These are phyloP conservation scores for Plantago major DNA, from an alignment of 257 asterid species.

Conservation along the genomic window DNA sequence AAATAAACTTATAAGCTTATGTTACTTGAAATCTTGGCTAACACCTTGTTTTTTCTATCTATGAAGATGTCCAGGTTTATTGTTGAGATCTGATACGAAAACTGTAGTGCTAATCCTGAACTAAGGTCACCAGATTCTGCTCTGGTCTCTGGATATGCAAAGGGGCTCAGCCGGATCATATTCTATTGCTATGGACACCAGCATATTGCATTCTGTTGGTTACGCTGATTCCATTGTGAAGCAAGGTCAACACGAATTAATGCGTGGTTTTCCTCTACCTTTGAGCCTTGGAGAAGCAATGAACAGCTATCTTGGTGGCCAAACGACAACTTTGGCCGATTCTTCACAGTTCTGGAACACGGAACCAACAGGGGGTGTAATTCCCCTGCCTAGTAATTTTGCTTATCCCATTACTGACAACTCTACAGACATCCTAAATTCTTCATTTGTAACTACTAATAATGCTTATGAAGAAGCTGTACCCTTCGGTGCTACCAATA, in stretches of 20 bases:
- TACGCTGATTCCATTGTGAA: constrained; percentile 22
- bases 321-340: constrained; percentile 7
- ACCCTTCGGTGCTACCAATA: constrained; percentile 23
- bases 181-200: constrained; percentile 26
- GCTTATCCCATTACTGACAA: constrained; percentile 26
- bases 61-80: too few species aligned
- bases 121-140: too few species aligned
- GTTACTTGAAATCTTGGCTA: not conserved
- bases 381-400: constrained; percentile 29
- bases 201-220: constrained; percentile 26
- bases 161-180: too few species aligned
- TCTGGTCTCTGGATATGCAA: too few species aligned
- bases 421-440: constrained; percentile 21
- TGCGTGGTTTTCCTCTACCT: constrained; percentile 37
- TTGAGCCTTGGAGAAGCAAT: constrained; percentile 30
- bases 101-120: too few species aligned
- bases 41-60: too few species aligned
- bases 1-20: too few species aligned
- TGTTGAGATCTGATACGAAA: constrained; percentile 16
- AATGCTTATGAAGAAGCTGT: constrained; percentile 20
- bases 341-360: constrained; percentile 24
- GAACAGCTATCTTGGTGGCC: constrained; percentile 21
- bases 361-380: constrained; percentile 15
- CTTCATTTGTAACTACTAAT: constrained; percentile 24
- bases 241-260: constrained; percentile 27